Evolutionary conservation across 345 rosid genomes (phyloP).

Genomic region (Zanthoxylum bungeanum): DNA sequence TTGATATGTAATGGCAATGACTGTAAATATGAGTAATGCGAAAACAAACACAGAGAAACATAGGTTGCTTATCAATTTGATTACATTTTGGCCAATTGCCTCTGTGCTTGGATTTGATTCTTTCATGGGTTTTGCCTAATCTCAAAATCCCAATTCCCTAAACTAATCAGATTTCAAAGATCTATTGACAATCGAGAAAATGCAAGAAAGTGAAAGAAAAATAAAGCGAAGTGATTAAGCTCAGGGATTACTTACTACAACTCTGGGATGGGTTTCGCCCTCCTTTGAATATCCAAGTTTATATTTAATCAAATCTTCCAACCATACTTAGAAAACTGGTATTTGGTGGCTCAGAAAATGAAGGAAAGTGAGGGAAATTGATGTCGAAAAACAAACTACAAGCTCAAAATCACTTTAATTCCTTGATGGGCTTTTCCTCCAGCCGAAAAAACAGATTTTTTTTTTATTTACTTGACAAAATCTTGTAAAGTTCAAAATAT

Average conservation of each 20-base stretch:
- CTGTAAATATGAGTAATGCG: constrained; percentile 71
- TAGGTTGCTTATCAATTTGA: constrained; percentile 74
- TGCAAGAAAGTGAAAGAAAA: no score
- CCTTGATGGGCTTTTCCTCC: neutral
- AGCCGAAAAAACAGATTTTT: neutral
- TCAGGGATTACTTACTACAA: neutral
- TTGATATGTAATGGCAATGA: no score
- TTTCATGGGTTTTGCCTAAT: constrained; percentile 33
- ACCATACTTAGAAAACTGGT: neutral
- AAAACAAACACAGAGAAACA: constrained; percentile 90
- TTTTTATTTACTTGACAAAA: neutral
- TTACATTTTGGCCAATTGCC: no score
- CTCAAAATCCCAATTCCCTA: neutral
- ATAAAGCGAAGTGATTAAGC: neutral
- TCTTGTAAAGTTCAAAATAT: neutral
- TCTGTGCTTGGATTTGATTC: constrained; percentile 55
- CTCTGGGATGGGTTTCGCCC: neutral
- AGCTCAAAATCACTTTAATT: neutral
- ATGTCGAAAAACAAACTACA: neutral
- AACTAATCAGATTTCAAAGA: constrained; percentile 13
- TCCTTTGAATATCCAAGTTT: neutral
- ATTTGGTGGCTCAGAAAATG: neutral
- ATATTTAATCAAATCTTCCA: constrained; percentile 6
- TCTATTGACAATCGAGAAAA: neutral
- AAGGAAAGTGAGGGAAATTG: neutral